phyloP scores from a whole-genome alignment of 192 early-diverging fungal species.

The Anaeromyces robustus region DNA sequence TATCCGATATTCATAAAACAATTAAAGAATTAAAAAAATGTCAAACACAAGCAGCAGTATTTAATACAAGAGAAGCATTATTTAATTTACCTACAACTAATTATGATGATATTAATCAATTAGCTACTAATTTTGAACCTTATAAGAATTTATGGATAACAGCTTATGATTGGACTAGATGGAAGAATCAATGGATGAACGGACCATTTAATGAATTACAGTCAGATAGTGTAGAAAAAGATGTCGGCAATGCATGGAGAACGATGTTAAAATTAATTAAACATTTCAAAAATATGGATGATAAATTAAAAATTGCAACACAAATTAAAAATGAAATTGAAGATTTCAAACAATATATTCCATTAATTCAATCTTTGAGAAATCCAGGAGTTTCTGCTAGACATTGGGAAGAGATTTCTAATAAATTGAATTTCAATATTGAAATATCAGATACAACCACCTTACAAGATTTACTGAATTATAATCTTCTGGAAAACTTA shows the following conservation, averaged over 20 bases:
- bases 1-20: slow-evolving; percentile 29
- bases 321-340: slow-evolving; percentile 45
- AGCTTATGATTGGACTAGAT: slow-evolving; percentile 36
- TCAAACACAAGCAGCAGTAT: slow-evolving; percentile 22
- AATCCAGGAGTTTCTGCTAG: slow-evolving; percentile 42
- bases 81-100: slow-evolving; percentile 34
- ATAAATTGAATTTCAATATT: slow-evolving; percentile 28
- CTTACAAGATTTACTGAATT: slow-evolving; percentile 28
- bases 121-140: slow-evolving; percentile 37
- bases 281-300: slow-evolving; percentile 18
- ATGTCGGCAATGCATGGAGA: slow-evolving; percentile 31
- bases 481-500: slow-evolving; percentile 31
- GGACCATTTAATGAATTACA: slow-evolving; percentile 38
- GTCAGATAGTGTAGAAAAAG: slow-evolving; percentile 38
- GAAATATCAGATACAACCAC: slow-evolving; percentile 25
- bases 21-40: slow-evolving; percentile 35
- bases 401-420: slow-evolving; percentile 35
- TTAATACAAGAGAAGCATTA: slow-evolving; percentile 35
- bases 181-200: slow-evolving; percentile 31
- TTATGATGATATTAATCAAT: slow-evolving; percentile 35
- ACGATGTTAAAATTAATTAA: slow-evolving; percentile 38
- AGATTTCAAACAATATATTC: slow-evolving; percentile 39
- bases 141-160: slow-evolving; percentile 39
- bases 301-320: not conserved
- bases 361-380: slow-evolving; percentile 36